phyloP scores from a whole-genome alignment of 345 rosid genomes.

The Psidium friedrichsthalianum region DNA sequence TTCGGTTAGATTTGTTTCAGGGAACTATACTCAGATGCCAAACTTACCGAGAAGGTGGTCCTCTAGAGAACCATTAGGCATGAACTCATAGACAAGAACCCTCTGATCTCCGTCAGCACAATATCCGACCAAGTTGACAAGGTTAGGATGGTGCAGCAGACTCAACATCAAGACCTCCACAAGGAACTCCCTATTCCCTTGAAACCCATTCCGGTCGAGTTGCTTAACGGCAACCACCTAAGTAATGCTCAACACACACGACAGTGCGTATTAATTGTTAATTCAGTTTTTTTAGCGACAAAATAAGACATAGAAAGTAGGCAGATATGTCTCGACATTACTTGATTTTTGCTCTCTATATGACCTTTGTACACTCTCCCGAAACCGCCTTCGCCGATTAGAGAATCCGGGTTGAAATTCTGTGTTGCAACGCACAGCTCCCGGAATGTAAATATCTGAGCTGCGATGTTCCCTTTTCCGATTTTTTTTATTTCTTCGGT shows the following conservation, averaged over 20 bases:
- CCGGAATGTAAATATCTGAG: conserved; percentile 44
- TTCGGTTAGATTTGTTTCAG: neutral
- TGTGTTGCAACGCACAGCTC: conserved; percentile 59
- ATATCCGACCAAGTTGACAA: conserved; percentile 17
- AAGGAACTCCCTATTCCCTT: conserved; percentile 18
- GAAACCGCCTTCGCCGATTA: conserved; percentile 92
- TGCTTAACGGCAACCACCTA: conserved; percentile 23
- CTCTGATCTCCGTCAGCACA: conserved; percentile 17
- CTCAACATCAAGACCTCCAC: conserved; percentile 18
- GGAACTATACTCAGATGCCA: neutral
- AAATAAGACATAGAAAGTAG: neutral
- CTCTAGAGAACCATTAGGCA: conserved; percentile 14
- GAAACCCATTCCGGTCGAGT: conserved; percentile 17
- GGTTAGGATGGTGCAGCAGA: conserved; percentile 12
- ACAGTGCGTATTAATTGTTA: neutral
- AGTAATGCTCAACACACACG: neutral
- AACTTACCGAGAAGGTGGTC: conserved; percentile 17
- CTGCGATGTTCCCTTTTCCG: conserved; percentile 60
- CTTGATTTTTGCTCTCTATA: conserved; percentile 33
- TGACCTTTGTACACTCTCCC: conserved; percentile 85
- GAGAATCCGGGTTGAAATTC: conserved; percentile 52
- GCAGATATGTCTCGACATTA: conserved; percentile 4
- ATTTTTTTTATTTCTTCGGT: conserved; percentile 44
- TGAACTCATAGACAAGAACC: conserved; percentile 12
- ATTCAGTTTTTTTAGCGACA: neutral